Evolutionary conservation across 2,329 filamentous ascomycete species (phyloP), one percentile per base, ranked within the genome.

Genomic region (Lecanosticta acicola): DNA sequence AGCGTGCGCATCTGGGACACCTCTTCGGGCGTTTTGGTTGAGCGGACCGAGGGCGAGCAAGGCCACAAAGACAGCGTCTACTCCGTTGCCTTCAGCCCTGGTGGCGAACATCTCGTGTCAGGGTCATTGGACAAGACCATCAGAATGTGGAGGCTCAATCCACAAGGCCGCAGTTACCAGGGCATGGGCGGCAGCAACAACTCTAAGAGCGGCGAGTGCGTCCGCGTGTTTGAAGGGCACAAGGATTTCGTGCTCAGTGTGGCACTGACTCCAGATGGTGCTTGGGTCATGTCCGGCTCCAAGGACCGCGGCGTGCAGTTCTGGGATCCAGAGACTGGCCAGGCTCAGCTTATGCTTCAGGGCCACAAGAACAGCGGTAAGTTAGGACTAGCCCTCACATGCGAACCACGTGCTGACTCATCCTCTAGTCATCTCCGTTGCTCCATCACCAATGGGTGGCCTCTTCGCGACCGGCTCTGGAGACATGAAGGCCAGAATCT

Each of bases 251-350:
- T 98, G 49, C 81, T 98, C 36, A 93, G 86, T 48, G 93, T 98
- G 46, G 94, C 93, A 14, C 79, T 97, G 51, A 97, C 93, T 0
- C 93, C 93, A 13, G 90, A 97, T 66, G 86, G 87, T 53, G 80
- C 84, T 60, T 98, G 93, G 93, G 91, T 98, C 46, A 84, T 98
- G 69, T 95, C 88, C 53, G 93, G 93, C 36, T 95, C 89, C 51
- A 98, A 98, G 74, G 93, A 98, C 64, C 81, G 93, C 41, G 91
- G 93, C 39, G 93, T 98, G 17, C 93, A 97, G 66, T 97, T 98
- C 76, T 98, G 93, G 93, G 91, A 98, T 64, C 91, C 93, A 16
- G 80, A 84, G 60, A 96, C 89, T 16, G 93, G 91, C 29, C 84
- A 87, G 56, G 94, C 91, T 1, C 91, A 97, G 71, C 84, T 98